Percentiles rank a stretch among this genome's conserved stretches.
phyloP scores from a whole-genome alignment of 306 rosid genomes.

The Mucuna pruriens region DNA sequence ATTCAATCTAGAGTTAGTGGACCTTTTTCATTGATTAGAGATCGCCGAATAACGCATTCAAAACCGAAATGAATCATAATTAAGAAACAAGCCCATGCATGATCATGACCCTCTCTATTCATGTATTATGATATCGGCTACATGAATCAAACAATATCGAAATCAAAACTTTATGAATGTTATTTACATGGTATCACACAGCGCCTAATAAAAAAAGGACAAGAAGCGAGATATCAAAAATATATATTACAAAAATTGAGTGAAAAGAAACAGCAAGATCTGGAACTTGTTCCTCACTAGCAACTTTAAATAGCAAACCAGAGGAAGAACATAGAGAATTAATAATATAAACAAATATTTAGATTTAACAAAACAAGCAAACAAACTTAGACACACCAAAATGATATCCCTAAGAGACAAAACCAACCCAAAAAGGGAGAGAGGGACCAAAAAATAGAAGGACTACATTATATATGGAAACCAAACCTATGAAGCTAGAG shows the following conservation, averaged over 20 bases:
- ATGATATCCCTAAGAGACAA: not conserved
- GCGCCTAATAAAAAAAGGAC: not conserved
- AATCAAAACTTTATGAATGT: too few species aligned
- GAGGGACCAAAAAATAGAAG: not conserved
- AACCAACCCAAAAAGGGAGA: not conserved
- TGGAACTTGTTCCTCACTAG: not conserved
- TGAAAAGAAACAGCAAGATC: conserved; percentile 30
- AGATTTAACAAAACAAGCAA: not conserved
- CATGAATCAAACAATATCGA: too few species aligned
- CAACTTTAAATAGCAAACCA: conserved; percentile 6
- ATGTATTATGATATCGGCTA: too few species aligned
- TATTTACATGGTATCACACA: too few species aligned
- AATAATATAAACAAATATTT: not conserved
- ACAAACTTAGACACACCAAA: conserved; percentile 11
- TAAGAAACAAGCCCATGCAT: not conserved
- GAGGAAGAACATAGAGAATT: not conserved
- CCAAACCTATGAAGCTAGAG: conserved; percentile 27
- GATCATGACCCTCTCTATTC: not conserved
- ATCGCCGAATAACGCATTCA: not conserved
- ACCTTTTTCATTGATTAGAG: not conserved
- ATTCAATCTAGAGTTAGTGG: not conserved
- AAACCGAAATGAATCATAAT: not conserved
- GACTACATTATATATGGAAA: conserved; percentile 16
- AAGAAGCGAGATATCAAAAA: not conserved
- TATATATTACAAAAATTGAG: not conserved